These are phyloP conservation scores for Monosporascus sp. DNA, from an alignment of 2,329 filamentous ascomycete genomes.

Conservation along the genomic window DNA sequence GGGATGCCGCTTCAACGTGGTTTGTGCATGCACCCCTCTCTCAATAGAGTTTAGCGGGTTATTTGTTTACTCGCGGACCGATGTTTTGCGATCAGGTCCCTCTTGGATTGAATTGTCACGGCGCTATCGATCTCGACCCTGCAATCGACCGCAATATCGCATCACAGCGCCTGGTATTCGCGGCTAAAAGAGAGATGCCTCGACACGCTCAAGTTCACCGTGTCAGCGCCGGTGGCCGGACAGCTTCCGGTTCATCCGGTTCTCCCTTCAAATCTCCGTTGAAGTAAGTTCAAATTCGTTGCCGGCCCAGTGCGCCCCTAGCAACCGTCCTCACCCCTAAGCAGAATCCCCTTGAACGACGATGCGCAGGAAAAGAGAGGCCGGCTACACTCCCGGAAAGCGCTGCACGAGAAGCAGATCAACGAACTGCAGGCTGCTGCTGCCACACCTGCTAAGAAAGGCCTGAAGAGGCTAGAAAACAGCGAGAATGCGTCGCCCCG, in stretches of 20 bases:
- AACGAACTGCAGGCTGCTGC: slow-evolving; percentile 83
- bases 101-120: not conserved
- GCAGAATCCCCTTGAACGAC: slow-evolving; percentile 91
- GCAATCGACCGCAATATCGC: slow-evolving; percentile 2
- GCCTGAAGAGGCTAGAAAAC: slow-evolving; percentile 53
- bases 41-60: not conserved
- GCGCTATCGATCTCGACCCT: slow-evolving; percentile 14
- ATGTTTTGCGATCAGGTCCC: too few species aligned
- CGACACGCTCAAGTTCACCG: slow-evolving; percentile 53
- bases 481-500: slow-evolving; percentile 51
- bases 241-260: slow-evolving; percentile 40
- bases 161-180: not conserved
- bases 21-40: too few species aligned
- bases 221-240: slow-evolving; percentile 40
- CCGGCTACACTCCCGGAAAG: slow-evolving; percentile 80
- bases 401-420: slow-evolving; percentile 83
- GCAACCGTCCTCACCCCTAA: slow-evolving; percentile 8
- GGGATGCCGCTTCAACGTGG: too few species aligned
- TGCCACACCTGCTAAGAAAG: slow-evolving; percentile 59
- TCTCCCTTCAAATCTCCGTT: slow-evolving; percentile 54
- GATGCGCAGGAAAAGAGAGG: slow-evolving; percentile 88
- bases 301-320: slow-evolving; percentile 1
- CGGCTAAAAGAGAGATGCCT: slow-evolving; percentile 42
- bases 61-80: not conserved
- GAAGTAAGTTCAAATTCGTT: slow-evolving; percentile 39